These are phyloP conservation scores for Saccharomyces paradoxus DNA, from an alignment of 805 yeast genomes.

Conservation along the genomic window DNA sequence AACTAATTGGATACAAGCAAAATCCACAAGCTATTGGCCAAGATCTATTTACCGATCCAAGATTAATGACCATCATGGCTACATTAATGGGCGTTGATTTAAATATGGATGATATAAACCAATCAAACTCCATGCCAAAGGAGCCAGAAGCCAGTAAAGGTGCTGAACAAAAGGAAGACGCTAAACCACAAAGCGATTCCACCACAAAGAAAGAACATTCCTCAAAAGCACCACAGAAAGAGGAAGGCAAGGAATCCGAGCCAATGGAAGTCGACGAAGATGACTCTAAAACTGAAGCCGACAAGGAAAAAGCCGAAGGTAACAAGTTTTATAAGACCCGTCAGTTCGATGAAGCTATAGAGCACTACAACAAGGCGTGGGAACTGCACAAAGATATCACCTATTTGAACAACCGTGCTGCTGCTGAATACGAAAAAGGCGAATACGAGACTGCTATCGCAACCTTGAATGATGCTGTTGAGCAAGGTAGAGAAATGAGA, in stretches of 20 bases:
- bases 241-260: slow-evolving; percentile 26
- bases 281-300: slow-evolving; percentile 44
- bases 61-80: slow-evolving; percentile 83
- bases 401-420: slow-evolving; percentile 90
- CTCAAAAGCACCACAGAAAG: slow-evolving; percentile 20
- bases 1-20: slow-evolving; percentile 45
- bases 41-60: slow-evolving; percentile 68
- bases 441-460: slow-evolving; percentile 78
- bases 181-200: slow-evolving; percentile 7
- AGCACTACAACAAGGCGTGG: slow-evolving; percentile 79
- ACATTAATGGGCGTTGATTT: slow-evolving; percentile 77
- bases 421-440: slow-evolving; percentile 95
- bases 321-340: slow-evolving; percentile 78
- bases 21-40: slow-evolving; percentile 72
- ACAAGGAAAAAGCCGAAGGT: slow-evolving; percentile 72
- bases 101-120: slow-evolving; percentile 35
- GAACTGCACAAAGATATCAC: slow-evolving; percentile 75
- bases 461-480: slow-evolving; percentile 77
- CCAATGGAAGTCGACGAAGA: slow-evolving; percentile 34
- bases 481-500: slow-evolving; percentile 79
- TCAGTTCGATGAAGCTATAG: slow-evolving; percentile 90
- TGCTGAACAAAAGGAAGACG: slow-evolving; percentile 14
- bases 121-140: slow-evolving; percentile 25
- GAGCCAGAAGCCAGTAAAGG: slow-evolving; percentile 30
- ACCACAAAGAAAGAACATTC: slow-evolving; percentile 22